Evolutionary conservation across 116 monocot genomes (phyloP).

Genomic region (Posidonia oceanica): DNA sequence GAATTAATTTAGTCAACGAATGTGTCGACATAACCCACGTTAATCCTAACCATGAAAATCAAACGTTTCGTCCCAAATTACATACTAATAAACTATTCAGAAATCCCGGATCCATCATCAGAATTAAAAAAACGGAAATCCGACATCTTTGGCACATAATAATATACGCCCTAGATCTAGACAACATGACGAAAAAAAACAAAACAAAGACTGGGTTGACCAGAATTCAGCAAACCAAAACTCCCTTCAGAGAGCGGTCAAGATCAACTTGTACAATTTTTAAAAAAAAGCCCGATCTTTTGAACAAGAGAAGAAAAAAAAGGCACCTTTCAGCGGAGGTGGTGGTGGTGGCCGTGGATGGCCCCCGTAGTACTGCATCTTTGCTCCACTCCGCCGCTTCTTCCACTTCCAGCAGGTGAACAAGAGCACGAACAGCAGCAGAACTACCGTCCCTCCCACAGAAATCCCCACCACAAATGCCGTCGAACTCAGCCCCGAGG

Average conservation of each 20-base stretch:
- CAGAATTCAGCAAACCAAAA: not conserved
- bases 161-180: not conserved
- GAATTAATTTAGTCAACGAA: too few species aligned
- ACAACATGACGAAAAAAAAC: not conserved
- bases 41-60: too few species aligned
- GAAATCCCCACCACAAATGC: constrained; percentile 8
- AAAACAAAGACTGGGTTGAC: not conserved
- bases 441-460: constrained; percentile 5
- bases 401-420: constrained; percentile 13
- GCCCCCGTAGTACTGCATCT: not conserved
- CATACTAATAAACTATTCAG: too few species aligned
- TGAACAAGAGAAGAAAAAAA: not conserved
- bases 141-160: not conserved
- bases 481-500: not conserved
- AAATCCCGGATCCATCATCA: not conserved
- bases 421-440: constrained; percentile 1
- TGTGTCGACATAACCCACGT: too few species aligned
- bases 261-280: not conserved
- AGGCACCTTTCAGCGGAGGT: constrained; percentile 3
- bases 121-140: not conserved
- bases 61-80: too few species aligned
- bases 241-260: not conserved
- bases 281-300: not conserved
- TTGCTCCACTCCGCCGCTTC: not conserved
- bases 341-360: constrained; percentile 3